phyloP scores from a whole-genome alignment of 2,329 filamentous ascomycete species.

The Alternaria tenuissima region DNA sequence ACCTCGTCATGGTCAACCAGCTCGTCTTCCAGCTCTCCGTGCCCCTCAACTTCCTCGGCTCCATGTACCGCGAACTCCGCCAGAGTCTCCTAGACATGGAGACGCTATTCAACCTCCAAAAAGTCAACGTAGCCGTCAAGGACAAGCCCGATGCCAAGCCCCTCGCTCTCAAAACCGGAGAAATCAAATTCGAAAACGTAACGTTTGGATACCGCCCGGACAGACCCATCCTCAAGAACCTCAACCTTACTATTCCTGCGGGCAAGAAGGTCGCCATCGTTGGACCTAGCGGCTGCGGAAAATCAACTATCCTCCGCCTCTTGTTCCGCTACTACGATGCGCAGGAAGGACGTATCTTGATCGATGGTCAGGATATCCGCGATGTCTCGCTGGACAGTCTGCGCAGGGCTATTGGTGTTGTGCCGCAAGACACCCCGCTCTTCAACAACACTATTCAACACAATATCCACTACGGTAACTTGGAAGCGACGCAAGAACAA shows the following conservation, averaged over 20 bases:
- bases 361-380: constrained; percentile 92
- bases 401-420: constrained; percentile 86
- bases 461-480: constrained; percentile 91
- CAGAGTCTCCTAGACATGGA: constrained; percentile 98
- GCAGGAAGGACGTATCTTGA: constrained; percentile 81
- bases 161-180: constrained; percentile 78
- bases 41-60: constrained; percentile 96
- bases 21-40: constrained; percentile 98
- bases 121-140: constrained; percentile 87
- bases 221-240: constrained; percentile 83
- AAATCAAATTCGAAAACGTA: constrained; percentile 95
- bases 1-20: constrained; percentile 98
- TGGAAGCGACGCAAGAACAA: constrained; percentile 76
- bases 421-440: constrained; percentile 94
- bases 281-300: constrained; percentile 93
- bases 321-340: constrained; percentile 96
- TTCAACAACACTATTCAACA: constrained; percentile 97
- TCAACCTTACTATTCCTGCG: constrained; percentile 88
- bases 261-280: constrained; percentile 97
- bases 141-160: constrained; percentile 78
- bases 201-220: constrained; percentile 91
- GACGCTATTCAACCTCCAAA: constrained; percentile 95
- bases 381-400: constrained; percentile 88
- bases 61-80: constrained; percentile 92
- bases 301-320: constrained; percentile 89